A percentile compares a stretch with the other conserved stretches of the same genome.
These are phyloP conservation scores for Phlyctochytrium planicorne DNA, from an alignment of 192 early-diverging fungal species.

Conservation along the genomic window DNA sequence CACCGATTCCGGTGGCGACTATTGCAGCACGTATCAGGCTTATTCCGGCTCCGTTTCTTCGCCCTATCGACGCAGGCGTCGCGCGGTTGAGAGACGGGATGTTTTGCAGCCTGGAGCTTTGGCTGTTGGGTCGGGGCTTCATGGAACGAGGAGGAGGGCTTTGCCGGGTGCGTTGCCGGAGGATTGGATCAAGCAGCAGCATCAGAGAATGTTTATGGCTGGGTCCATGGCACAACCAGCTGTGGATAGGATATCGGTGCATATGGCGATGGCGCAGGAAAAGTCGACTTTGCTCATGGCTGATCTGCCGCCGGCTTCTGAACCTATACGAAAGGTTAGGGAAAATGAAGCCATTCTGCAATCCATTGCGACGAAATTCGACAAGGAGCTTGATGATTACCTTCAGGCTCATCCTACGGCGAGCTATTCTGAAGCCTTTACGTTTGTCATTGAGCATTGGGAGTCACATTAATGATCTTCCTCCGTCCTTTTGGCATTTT, in stretches of 20 bases:
- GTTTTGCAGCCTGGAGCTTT: not conserved
- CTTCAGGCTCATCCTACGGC: not conserved
- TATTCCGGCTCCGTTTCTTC: constrained; percentile 12
- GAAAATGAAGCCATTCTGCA: constrained; percentile 1
- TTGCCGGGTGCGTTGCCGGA: not conserved
- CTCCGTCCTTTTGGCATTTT: too few species aligned
- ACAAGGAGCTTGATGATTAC: not conserved
- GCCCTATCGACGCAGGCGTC: not conserved
- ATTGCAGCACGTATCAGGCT: constrained; percentile 21
- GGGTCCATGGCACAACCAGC: not conserved
- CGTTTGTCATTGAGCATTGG: not conserved
- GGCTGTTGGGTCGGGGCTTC: not conserved
- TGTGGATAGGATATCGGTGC: not conserved
- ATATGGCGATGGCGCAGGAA: too few species aligned
- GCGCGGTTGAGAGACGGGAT: not conserved
- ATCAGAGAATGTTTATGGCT: not conserved
- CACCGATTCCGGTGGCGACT: constrained; percentile 16
- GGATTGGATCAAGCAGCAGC: not conserved
- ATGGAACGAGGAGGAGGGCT: not conserved
- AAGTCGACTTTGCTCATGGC: not conserved
- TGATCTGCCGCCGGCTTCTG: too few species aligned
- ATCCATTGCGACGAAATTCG: not conserved
- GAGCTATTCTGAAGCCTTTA: not conserved
- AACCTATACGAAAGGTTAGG: not conserved
- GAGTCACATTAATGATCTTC: too few species aligned